These are phyloP conservation scores for Neurospora pannonica DNA, from an alignment of 495 filamentous ascomycete species.

Conservation along the genomic window DNA sequence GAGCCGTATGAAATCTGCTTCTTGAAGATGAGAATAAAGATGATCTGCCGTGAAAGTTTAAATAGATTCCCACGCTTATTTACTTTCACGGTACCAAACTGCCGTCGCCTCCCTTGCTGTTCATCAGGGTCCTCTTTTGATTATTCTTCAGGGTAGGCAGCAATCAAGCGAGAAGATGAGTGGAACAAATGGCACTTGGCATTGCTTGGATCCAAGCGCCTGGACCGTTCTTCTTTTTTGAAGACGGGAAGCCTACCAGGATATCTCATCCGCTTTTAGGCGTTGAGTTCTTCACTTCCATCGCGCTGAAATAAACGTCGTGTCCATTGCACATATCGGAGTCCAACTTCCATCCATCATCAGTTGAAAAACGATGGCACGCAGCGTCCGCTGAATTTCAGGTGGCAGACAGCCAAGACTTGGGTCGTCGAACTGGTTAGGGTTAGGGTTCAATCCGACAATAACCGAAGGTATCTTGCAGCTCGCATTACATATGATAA, in stretches of 20 bases:
- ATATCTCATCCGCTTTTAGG: not conserved
- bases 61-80: not conserved
- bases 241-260: not conserved
- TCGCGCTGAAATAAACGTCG: not conserved
- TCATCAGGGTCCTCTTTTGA: not conserved
- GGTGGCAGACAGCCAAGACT: not conserved
- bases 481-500: not conserved
- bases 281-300: not conserved
- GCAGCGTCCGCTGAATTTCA: not conserved
- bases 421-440: not conserved
- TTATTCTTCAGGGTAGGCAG: not conserved
- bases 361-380: not conserved
- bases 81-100: not conserved
- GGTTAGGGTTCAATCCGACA: conserved; percentile 8
- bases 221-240: not conserved
- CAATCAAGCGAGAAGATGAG: not conserved
- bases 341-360: not conserved
- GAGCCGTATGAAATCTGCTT: not conserved
- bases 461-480: not conserved
- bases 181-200: not conserved
- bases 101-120: not conserved
- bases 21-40: not conserved
- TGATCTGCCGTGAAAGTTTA: not conserved
- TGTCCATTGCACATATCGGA: not conserved
- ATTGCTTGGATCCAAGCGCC: not conserved